Base-by-base conservation (phyloP, 495 filamentous ascomycete genomes). In the Aspergillus carlsbadensis region DNA sequence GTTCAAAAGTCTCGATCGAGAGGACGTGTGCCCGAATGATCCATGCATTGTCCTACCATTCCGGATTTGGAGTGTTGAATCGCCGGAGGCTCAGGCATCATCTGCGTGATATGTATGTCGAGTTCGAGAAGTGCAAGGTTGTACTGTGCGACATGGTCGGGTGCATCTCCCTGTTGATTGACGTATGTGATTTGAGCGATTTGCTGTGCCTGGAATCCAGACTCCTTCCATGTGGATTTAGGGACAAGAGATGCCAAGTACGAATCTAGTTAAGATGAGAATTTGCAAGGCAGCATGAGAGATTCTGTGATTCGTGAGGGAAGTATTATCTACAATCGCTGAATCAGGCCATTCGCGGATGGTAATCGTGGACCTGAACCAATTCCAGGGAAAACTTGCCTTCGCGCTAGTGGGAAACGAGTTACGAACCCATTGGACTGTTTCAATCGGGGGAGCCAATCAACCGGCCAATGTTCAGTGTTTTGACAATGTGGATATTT, bases 1-100 rank as follows among this genome's bases (percentile, higher is more conserved):
- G 52, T 80, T 81, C 58, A 84, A 83, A 69, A 47, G 66, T 2
- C 62, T 84, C 54, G 69, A 75, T 56, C 73, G 81, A 10, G 66
- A 55, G 24, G 50, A 72, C 10, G 75, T 83, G 13, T 83, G 81
- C 60, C 70, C 74, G 7, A 62, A 59, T 11, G 63, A 51, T 10
- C 69, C 73, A 43, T 76, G 73, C 41, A 34, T 69, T 39, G 66
- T 73, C 37, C 61, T 73, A 22, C 68, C 69, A 17, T 68, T 73
- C 35, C 59, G 55, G 8, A 60, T 57, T 48, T 73, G 64, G 62
- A 57, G 40, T 10, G 60, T 21, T 18, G 45, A 35, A 2, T 54
- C 40, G 44, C 49, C 52, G 44, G 39, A 54, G 52, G 10, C 31
- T 24, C 20, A 13, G 6, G 4, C 14, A 24, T 15, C 20, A 21